Evolutionary conservation across 2,329 filamentous ascomycete species (phyloP).

Genomic region (Paraconiothyrium sp.): DNA sequence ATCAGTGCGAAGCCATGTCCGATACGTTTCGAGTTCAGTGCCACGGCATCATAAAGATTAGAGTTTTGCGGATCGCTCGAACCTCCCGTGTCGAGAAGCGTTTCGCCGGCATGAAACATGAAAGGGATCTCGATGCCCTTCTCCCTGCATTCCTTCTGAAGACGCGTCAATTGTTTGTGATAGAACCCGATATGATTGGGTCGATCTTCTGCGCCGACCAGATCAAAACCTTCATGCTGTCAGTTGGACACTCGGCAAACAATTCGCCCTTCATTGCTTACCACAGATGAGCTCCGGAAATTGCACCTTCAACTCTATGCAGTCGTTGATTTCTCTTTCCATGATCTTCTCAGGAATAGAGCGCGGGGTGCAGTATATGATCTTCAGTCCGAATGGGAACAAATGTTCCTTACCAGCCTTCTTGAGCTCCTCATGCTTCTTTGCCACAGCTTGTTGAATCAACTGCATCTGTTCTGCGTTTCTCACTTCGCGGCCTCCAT

Average conservation of each 20-base stretch:
- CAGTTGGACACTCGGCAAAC: constrained; percentile 14
- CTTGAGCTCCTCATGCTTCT: constrained; percentile 57
- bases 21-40: constrained; percentile 73
- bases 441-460: constrained; percentile 58
- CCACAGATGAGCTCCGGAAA: constrained; percentile 71
- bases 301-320: constrained; percentile 66
- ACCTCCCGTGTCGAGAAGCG: constrained; percentile 69
- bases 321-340: constrained; percentile 66
- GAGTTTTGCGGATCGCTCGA: constrained; percentile 65
- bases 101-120: constrained; percentile 81
- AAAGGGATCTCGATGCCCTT: constrained; percentile 70
- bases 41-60: constrained; percentile 74
- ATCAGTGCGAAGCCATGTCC: constrained; percentile 77
- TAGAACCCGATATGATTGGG: constrained; percentile 67
- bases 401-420: constrained; percentile 46
- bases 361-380: constrained; percentile 76
- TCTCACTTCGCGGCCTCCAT: constrained; percentile 62
- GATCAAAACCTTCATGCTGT: constrained; percentile 67
- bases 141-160: constrained; percentile 61
- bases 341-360: constrained; percentile 64
- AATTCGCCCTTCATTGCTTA: constrained; percentile 46
- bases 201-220: constrained; percentile 73
- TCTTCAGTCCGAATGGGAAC: constrained; percentile 71
- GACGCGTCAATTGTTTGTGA: constrained; percentile 67
- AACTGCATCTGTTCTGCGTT: constrained; percentile 67